Evolutionary conservation across 2,329 filamentous ascomycete genomes (phyloP), one percentile per base, ranked within the genome.

Genomic region (Epichloe aotearoae): DNA sequence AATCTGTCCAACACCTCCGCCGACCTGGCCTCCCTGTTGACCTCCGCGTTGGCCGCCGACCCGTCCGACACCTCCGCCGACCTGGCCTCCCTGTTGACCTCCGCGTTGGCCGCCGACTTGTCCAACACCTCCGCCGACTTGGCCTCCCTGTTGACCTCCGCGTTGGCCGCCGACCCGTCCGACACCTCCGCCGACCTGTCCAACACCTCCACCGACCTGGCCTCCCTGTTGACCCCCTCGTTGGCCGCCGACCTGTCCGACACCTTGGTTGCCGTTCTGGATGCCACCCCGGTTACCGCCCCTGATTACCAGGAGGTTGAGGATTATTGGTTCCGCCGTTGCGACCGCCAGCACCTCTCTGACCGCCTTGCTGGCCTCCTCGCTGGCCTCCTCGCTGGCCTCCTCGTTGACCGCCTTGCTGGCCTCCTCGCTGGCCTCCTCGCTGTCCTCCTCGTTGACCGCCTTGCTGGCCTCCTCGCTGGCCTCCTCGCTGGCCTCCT

Each of bases 281-380:
- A 10, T n/a, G 14, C 10, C 26, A 11, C 30, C 43, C 6, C 30
- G 44, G 26, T 46, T 36, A 17, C 30, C n/a, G 1, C 30, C 33
- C 33, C 17, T 12, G 15, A 20, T 30, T 46, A 3, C n/a, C 30
- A 10, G 44, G n/a, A 36, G 7, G 30, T 36, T 46, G 44, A 37
- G 17, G n/a, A 36, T 46, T 46, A 10, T 45, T 45, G 5, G 14
- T 19, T 45, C 26, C 37, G 37, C 37, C 12, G 10, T n/a, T 39
- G 37, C 37, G 15, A 45, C 5, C 20, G 12, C 10, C 43, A 17
- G 8, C 30, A 6, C 26, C 30, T 42, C 6, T 20, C 46, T 47
- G 46, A 6, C 15, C 7, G 30, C n/a, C 46, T 38, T 49, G 47
- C 7, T 52, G 41, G 1, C 50, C 51, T 6, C 46, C 50, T 42